phyloP scores from a whole-genome alignment of 1,284 basidiomycete genomes.

The Lignosus rhinocerotis region DNA sequence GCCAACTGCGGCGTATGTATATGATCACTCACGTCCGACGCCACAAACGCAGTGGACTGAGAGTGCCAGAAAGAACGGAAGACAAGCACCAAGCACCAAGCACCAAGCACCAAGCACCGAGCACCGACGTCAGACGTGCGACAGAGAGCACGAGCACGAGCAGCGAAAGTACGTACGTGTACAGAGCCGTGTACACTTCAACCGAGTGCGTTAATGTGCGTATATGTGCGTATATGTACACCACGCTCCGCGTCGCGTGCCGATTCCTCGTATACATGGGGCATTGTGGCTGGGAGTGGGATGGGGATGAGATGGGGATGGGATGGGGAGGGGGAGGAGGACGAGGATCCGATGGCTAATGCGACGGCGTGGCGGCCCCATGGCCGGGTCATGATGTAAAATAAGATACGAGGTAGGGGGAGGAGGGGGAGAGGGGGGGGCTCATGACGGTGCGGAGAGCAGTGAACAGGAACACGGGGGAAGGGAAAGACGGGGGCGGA shows the following conservation, averaged over 20 bases:
- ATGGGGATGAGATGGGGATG: not conserved
- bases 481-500: not conserved
- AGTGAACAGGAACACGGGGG: too few relatives aligned
- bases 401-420: constrained; percentile 7
- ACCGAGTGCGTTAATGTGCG: not conserved
- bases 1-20: too few relatives aligned
- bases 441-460: not conserved
- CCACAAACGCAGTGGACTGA: too few relatives aligned
- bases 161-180: not conserved
- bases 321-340: not conserved
- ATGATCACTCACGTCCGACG: too few relatives aligned
- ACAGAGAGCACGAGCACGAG: not conserved
- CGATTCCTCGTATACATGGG: not conserved
- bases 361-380: not conserved
- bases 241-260: not conserved
- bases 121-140: not conserved
- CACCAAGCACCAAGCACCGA: too few relatives aligned
- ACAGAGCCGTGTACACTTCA: not conserved
- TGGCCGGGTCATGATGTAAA: constrained; percentile 7
- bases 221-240: constrained; percentile 2
- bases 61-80: too few relatives aligned
- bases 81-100: too few relatives aligned
- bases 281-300: not conserved
- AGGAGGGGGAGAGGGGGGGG: not conserved
- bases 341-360: not conserved